Conservation (phyloP, 1,139 yeast species). For the Suhomyces choctaworum region DNA sequence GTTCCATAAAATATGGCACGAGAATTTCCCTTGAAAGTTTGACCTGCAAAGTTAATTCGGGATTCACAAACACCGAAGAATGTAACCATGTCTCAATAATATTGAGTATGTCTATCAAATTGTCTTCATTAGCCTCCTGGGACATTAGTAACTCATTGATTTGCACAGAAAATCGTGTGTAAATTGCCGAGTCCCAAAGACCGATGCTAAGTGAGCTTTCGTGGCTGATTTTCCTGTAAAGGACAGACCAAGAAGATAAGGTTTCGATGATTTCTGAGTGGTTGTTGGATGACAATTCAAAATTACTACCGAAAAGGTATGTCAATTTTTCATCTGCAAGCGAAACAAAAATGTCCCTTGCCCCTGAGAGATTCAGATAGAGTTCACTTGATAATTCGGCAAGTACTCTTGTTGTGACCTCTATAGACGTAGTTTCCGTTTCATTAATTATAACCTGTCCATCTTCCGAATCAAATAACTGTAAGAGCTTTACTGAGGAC, state of each 20-base stretch:
- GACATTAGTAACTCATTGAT: conserved; percentile 6
- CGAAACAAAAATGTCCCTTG: conserved; percentile 4
- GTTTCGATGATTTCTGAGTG: conserved; percentile 10
- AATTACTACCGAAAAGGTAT: conserved; percentile 14
- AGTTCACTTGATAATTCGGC: conserved; percentile 2
- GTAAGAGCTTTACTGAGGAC: conserved; percentile 3
- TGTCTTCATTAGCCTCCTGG: conserved; percentile 3
- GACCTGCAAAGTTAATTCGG: conserved; percentile 15
- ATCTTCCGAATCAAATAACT: conserved; percentile 2
- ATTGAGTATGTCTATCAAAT: conserved; percentile 14
- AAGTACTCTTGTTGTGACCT: background rate
- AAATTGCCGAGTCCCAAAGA: conserved; percentile 15
- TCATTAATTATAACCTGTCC: no score
- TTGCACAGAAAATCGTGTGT: conserved; percentile 6
- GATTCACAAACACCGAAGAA: conserved; percentile 18
- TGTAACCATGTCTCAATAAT: conserved; percentile 17
- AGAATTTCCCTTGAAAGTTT: conserved; percentile 20
- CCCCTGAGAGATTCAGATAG: conserved; percentile 1
- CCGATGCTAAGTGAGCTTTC: conserved; percentile 3
- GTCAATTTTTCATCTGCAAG: conserved; percentile 8
- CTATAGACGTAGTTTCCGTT: background rate
- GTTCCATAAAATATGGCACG: conserved; percentile 18
- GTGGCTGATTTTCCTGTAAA: conserved; percentile 16
- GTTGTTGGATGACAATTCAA: conserved; percentile 5
- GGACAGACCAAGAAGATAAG: conserved; percentile 19